Evolutionary conservation across 306 rosid genomes (phyloP).

Genomic region (Rosa persica): DNA sequence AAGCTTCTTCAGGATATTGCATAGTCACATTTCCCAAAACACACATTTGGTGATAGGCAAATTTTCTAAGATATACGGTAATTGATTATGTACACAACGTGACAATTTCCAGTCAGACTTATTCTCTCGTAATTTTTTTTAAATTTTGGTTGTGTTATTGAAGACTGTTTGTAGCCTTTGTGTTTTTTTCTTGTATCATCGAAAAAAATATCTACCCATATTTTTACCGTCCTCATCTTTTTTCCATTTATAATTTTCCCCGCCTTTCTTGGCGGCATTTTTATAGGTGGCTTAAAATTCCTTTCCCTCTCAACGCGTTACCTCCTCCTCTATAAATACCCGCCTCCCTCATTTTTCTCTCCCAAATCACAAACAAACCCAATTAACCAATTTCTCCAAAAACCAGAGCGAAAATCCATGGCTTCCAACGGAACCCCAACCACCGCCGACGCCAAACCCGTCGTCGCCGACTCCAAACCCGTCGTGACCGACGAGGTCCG

Average conservation of each 20-base stretch:
- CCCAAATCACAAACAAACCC: neutral
- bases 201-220: too few species aligned
- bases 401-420: slow-evolving; percentile 22
- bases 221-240: neutral
- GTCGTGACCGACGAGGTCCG: slow-evolving; percentile 41
- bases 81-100: too few species aligned
- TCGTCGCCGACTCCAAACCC: slow-evolving; percentile 34
- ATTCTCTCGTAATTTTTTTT: too few species aligned
- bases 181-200: too few species aligned
- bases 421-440: slow-evolving; percentile 31
- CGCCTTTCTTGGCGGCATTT: neutral
- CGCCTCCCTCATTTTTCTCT: neutral
- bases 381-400: neutral
- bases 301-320: neutral
- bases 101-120: too few species aligned
- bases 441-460: slow-evolving; percentile 13
- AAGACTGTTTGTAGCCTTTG: too few species aligned
- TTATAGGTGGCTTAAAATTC: neutral
- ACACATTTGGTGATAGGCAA: too few species aligned
- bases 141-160: too few species aligned
- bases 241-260: slow-evolving; percentile 1
- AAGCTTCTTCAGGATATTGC: too few species aligned
- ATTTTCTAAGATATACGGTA: too few species aligned
- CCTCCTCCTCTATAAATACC: neutral
- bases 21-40: too few species aligned